Percentiles rank a stretch among this genome's conserved stretches.
phyloP scores from a whole-genome alignment of 768 basidiomycete genomes.

The Boletus fagicola region DNA sequence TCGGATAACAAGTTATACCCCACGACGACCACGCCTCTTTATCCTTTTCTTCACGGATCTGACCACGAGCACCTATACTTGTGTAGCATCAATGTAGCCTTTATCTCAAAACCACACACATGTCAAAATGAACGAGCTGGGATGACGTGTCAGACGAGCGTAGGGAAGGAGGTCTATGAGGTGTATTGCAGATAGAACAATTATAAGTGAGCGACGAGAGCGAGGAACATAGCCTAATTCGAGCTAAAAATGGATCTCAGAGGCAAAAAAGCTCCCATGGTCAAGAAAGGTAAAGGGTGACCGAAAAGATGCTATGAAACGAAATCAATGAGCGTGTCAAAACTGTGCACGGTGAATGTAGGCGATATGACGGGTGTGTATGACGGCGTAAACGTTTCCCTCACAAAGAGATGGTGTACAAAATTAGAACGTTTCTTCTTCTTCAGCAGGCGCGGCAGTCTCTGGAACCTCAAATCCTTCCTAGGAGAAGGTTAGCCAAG shows the following conservation, averaged over 20 bases:
- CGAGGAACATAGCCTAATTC: conserved; percentile 23
- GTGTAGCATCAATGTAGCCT: conserved; percentile 31
- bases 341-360: conserved; percentile 2
- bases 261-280: neutral
- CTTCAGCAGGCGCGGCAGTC: conserved; percentile 50
- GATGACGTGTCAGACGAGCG: neutral
- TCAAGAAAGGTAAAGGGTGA: conserved; percentile 13
- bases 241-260: neutral
- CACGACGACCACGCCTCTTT: neutral
- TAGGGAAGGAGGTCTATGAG: conserved; percentile 15
- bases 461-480: conserved; percentile 95
- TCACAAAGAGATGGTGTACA: conserved; percentile 15
- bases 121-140: conserved; percentile 4
- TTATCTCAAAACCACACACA: conserved; percentile 19
- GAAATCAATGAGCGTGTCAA: conserved; percentile 21
- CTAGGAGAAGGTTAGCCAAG: conserved; percentile 40
- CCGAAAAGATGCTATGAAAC: conserved; percentile 12
- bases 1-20: neutral
- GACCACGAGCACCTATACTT: conserved; percentile 16
- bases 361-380: conserved; percentile 8
- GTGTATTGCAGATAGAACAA: conserved; percentile 29
- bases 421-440: conserved; percentile 75
- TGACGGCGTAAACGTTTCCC: conserved; percentile 10
- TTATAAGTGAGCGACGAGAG: conserved; percentile 24
- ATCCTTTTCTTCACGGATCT: conserved; percentile 13